Base-by-base conservation (phyloP, 2,329 filamentous ascomycete genomes). In the Fusarium sororula region DNA sequence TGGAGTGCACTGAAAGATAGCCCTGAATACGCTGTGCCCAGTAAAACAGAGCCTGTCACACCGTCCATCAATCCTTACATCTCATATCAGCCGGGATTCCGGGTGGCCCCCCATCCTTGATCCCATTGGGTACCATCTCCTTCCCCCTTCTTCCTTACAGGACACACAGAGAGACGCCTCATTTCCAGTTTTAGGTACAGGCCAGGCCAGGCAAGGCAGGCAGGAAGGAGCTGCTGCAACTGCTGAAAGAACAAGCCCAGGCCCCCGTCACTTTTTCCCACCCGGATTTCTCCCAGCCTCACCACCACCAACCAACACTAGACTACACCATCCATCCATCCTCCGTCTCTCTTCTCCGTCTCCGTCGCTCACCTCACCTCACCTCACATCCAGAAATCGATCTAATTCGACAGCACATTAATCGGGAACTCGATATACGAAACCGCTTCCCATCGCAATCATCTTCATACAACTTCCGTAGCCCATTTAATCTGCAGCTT, bases 181-280 rank as follows among this genome's bases (percentile, higher is more conserved):
- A 77, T 77, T 77, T 77, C 74, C 75, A 75, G 73, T 77, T 76
- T 77, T 77, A 75, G 70, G 74, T 72, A 75, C 70, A 65, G 72
- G 66, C 70, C 63, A 66, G 64, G 55, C 51, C 64, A 60, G 66
- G 59, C 72, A 69, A 69, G 30, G 30, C 30, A 30, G 32, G 32
- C 3, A 35, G 70, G 70, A 71, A 53, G 48, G 30, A 37, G 50
- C 50, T 53, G 67, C 44, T 54, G 60, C 59, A 50, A n/a, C 37
- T 73, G 55, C 69, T 66, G 61, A 18, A 45, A 59, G 55, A 58
- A 32, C 37, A 38, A 55, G 51, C 51, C 26, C 51, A 68, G 62
- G 68, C 35, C 71, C 66, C 71, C 72, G 53, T 76, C 75, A 65
- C 44, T 72, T 77, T 74, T 74, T 67, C 67, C 75, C 35, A 20